These are phyloP conservation scores for Diaporthe vaccinii DNA, from an alignment of 2,329 filamentous ascomycete genomes.

Conservation along the genomic window DNA sequence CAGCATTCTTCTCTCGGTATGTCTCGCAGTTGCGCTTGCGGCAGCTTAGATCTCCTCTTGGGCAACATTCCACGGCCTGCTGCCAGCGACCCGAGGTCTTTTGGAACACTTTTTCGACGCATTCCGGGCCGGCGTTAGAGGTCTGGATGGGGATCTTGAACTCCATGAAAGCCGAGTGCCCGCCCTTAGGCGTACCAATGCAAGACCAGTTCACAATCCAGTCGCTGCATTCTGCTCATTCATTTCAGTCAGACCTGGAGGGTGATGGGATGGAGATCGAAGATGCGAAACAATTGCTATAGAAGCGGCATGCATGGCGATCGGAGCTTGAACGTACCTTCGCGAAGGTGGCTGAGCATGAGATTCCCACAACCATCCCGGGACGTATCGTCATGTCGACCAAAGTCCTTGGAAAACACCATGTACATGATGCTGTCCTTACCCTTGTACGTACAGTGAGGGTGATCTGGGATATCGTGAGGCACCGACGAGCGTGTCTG, in stretches of 20 bases:
- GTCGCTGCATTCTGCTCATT: background rate
- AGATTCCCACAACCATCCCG: background rate
- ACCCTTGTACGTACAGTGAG: background rate
- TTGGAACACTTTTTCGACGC: background rate
- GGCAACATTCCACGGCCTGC: background rate
- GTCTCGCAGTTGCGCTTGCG: conserved; percentile 1
- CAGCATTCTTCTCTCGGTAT: background rate
- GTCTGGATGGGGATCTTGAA: background rate
- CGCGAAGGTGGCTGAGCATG: background rate
- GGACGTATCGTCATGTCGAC: background rate
- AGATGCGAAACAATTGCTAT: background rate
- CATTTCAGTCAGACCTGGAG: background rate
- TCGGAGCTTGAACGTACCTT: background rate
- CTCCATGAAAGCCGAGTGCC: conserved; percentile 11
- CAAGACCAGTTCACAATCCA: conserved; percentile 10
- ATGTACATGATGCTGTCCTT: background rate
- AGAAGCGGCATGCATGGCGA: background rate
- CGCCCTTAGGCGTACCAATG: background rate
- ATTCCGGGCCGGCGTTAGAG: background rate
- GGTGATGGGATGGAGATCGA: no score
- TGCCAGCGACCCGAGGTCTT: background rate
- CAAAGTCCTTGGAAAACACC: conserved; percentile 14
- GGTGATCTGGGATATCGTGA: background rate
- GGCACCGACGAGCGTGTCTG: background rate
- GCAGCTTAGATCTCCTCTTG: background rate